Conservation (phyloP, 164 flowering plant species). For the Stephania yunnanensis region DNA sequence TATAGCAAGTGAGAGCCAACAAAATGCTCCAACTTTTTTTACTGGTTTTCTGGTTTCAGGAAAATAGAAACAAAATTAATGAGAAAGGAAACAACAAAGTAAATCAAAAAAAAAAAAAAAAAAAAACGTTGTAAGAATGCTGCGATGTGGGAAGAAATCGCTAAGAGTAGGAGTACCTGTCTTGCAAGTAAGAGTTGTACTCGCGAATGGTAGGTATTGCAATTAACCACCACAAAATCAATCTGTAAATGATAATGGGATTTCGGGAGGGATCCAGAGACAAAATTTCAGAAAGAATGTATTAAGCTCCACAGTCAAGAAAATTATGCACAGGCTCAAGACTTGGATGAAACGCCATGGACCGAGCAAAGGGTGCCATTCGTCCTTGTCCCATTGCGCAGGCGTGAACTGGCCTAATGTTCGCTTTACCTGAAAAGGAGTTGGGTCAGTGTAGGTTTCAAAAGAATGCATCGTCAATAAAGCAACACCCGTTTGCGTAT, state of each 20-base stretch:
- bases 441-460: background rate
- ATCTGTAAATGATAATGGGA: slow-evolving; percentile 74
- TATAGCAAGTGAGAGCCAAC: slow-evolving; percentile 94
- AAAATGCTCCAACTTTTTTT: slow-evolving; percentile 86
- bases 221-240: slow-evolving; percentile 94
- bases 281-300: slow-evolving; percentile 96
- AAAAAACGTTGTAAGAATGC: background rate
- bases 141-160: slow-evolving; percentile 10
- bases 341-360: slow-evolving; percentile 99
- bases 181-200: slow-evolving; percentile 89
- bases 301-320: slow-evolving; percentile 92
- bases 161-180: slow-evolving; percentile 42
- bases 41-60: slow-evolving; percentile 41
- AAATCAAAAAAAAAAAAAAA: background rate
- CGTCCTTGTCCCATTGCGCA: slow-evolving; percentile 99
- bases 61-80: background rate
- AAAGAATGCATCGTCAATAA: background rate
- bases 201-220: slow-evolving; percentile 96
- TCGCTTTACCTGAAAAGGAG: slow-evolving; percentile 61
- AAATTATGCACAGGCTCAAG: slow-evolving; percentile 73
- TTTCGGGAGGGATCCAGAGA: slow-evolving; percentile 98
- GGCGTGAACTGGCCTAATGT: slow-evolving; percentile 97
- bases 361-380: slow-evolving; percentile 95
- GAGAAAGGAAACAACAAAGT: background rate
- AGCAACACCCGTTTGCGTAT: background rate